These are phyloP conservation scores for Ajuga chamaepitys DNA, from an alignment of 257 asterid species.

Conservation along the genomic window DNA sequence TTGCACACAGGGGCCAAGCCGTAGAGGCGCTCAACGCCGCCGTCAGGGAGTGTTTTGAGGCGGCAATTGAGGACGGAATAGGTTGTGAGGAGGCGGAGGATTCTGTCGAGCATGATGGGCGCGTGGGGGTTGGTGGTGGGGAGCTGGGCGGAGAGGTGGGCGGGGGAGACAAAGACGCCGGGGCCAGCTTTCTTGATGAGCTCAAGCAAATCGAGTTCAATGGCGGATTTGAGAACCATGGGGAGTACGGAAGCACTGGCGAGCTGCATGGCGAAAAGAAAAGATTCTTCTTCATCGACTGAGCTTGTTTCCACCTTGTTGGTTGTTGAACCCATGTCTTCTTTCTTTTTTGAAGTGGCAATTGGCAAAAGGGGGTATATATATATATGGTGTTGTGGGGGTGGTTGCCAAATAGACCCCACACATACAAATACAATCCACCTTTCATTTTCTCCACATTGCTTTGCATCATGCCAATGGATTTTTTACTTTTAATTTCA, in stretches of 20 bases:
- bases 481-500: background rate
- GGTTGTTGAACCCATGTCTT: conserved; percentile 37
- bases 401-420: conserved; percentile 22
- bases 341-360: background rate
- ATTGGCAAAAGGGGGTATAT: background rate
- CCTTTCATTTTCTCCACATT: background rate
- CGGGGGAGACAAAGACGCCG: conserved; percentile 45
- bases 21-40: conserved; percentile 46
- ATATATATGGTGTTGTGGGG: conserved; percentile 16
- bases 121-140: conserved; percentile 49
- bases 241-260: conserved; percentile 70
- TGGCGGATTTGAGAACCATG: conserved; percentile 60
- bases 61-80: conserved; percentile 47
- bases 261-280: conserved; percentile 55
- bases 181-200: conserved; percentile 58
- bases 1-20: conserved; percentile 58
- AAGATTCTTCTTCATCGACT: conserved; percentile 32
- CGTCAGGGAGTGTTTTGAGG: conserved; percentile 29
- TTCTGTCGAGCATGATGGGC: conserved; percentile 50
- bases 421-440: background rate
- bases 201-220: conserved; percentile 71
- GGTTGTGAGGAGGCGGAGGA: conserved; percentile 60
- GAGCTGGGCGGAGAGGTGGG: conserved; percentile 48
- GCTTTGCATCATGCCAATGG: background rate
- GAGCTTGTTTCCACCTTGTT: background rate